Evolutionary conservation across 768 basidiomycete genomes (phyloP), one percentile per base, ranked within the genome.

Genomic region (Chalciporus pseudorubinellus): DNA sequence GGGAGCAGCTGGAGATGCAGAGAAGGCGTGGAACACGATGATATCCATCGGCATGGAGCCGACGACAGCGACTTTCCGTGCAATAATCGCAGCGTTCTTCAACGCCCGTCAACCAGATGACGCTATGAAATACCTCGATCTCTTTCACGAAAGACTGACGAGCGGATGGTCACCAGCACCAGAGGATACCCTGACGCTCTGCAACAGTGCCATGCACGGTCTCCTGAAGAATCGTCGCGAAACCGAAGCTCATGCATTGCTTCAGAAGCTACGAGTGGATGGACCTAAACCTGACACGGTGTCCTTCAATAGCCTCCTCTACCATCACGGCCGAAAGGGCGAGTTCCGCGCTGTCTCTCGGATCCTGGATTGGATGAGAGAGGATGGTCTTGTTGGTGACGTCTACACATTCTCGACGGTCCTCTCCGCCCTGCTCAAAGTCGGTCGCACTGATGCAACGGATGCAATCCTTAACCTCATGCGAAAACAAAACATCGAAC

Each of bases 341-440:
- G 81, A 94, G 64, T 77, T 91, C 60, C 77, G 79, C 47, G 73
- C 71, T 2, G 74, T 95, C 53, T 80, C 83, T 3, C 56, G 67
- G 16, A 66, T 83, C 20, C 69, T 98, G 42, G 76, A 77, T 42
- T 68, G 74, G 50, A 82, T 95, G 73, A 67, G 73, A 21, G 64
- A 73, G 13, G 74, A 70, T 2, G 75, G 76, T 0, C 61, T 95
- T 29, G 59, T 69, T 19, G 89, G 92, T 7, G 91, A 98, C 65
- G 81, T 89, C 11, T 83, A 85, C 68, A 97, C 89, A 0, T 98
- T 86, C 67, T 92, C 94, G 4, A 92, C 85, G 12, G 77, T 98
- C 28, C 81, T 98, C 16, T 81, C 85, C 21, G 86, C 89, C 1
- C 66, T 95, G 47, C 77, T 93, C 44, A 81, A 80, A 56, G 80